Evolutionary conservation across 768 basidiomycete species (phyloP), one percentile per base, ranked within the genome.

Genomic region (Lentinus tigrinus): DNA sequence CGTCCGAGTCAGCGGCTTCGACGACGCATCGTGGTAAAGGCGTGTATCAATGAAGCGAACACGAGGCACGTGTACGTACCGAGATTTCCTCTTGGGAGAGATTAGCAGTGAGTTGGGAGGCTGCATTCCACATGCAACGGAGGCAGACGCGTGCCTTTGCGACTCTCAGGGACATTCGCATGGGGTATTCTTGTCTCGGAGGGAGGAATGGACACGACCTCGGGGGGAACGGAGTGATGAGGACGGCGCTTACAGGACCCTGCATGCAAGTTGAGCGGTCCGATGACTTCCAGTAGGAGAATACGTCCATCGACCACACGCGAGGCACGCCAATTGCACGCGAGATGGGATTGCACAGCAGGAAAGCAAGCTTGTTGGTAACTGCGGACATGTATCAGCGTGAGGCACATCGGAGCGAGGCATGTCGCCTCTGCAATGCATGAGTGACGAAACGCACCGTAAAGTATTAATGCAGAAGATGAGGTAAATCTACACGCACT

Each of bases 11-110:
- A 58, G 28, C 52, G 51, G 55, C 43, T 37, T 46, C 40, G 37
- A 52, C n/a, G 14, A 36, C 16, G 40, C 47, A 57, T 64, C 68
- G 60, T 66, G 68, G 31, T 27, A 14, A 23, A 65, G 59, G 67
- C 67, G 67, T 69, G 67, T 54, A 66, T 68, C 67, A 67, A 23
- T 17, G 36, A 34, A 34, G 48, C 40, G 34, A 53, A 49, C 65
- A 63, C 58, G 58, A 58, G 60, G 62, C 63, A 50, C 54, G 49
- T 47, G 50, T n/a, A 40, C 47, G 37, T 47, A 19, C 55, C 60
- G 54, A 53, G 47, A 51, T 57, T 62, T 55, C 61, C 57, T 31
- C 56, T 53, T 51, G 34, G 27, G 52, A 52, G 21, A 26, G 44
- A 60, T 60, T 40, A 19, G 43, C 59, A 55, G 43, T 42, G 54